Base-by-base conservation (phyloP, 805 yeast species). In the Yarrowia osloensis region DNA sequence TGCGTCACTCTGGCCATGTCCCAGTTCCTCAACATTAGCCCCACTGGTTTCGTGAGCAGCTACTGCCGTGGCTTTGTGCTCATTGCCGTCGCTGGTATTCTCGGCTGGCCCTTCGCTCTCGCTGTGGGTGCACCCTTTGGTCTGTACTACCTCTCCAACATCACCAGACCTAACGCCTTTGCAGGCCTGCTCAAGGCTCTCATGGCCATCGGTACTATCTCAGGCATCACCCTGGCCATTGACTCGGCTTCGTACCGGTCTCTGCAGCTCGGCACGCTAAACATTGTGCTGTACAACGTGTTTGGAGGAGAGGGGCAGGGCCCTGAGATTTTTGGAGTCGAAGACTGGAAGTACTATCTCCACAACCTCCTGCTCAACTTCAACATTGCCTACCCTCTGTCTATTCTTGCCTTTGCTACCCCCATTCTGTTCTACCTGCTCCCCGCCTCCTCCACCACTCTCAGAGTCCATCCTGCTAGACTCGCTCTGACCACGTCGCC, bases 81-180 rank as follows among this genome's bases (percentile, higher is more conserved):
- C 80, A 79, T 82, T 40, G 76, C 84, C 22, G 70, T 89, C n/a
- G 96, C 92, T 5, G 94, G 94, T 0, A 73, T 93, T 1, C 70
- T 89, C 33, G 98, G 98, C 1, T 94, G 98, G 98, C 98, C 98
- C 0, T 94, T 93, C 76, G 84, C 88, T 0, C 76, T 90, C 67
- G 86, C 83, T 0, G 76, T 91, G 67, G 86, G 86, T 1, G 70
- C 84, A 1, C 95, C 97, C 0, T 81, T 87, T 84, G 21, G 57
- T 78, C 1, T 85, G 79, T 73, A 77, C 73, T 68, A 68, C 74
- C 28, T 55, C 5, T 37, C 67, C 22, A 49, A 31, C 42, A 24
- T 33, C 24, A 22, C 66, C 33, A 69, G 31, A 74, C 73, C 68
- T 12, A 65, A 67, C n/a, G 63, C 67, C 57, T 19, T 61, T 29